Evolutionary conservation across 208 protist genomes (phyloP), one percentile per base, ranked within the genome.

Genomic region (Crithidia sp.): DNA sequence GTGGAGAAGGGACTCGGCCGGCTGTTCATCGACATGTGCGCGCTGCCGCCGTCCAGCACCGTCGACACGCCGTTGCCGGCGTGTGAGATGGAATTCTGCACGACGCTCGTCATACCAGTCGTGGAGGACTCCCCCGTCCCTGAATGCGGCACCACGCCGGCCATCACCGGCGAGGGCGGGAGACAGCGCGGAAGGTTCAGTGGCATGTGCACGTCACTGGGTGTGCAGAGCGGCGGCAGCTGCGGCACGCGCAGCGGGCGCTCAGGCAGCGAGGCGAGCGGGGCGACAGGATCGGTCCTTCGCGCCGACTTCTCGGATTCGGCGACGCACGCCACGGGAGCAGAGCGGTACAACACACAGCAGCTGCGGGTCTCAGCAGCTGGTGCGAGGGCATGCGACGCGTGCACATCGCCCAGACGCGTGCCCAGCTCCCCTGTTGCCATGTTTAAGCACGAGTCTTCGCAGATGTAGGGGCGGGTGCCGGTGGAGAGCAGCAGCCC

Each of bases 401-500:
- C 28, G 28, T 28, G 28, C 28, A 28, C 28, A 28, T 28, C 28
- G 28, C 28, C 28, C 28, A 28, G 28, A 28, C 28, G 28, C 28
- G 28, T 28, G 28, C 28, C 28, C 28, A 28, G 28, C 28, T 28
- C 28, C 28, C 28, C 28, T 28, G 28, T 28, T 28, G 28, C 28
- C 28, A 28, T 28, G 28, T 28, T 28, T 28, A 28, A 28, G 28
- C 64, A 12, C 17, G 39, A 57, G 16, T 59, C 64, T 40, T 68
- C 64, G 3, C 52, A n/a, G 39, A 59, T 68, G 64, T 68, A 68
- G 36, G 64, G 64, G 28, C 64, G 37, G 37, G 64, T 68, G 5
- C 52, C 37, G 39, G 64, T 68, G 14, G 64, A 68, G 5, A 55
- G 41, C n/a, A 47, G 52, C 36, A 68, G 49, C 3, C 39, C n/a